Base-by-base conservation (phyloP, 164 flowering plant species). In the Warburgia ugandensis region DNA sequence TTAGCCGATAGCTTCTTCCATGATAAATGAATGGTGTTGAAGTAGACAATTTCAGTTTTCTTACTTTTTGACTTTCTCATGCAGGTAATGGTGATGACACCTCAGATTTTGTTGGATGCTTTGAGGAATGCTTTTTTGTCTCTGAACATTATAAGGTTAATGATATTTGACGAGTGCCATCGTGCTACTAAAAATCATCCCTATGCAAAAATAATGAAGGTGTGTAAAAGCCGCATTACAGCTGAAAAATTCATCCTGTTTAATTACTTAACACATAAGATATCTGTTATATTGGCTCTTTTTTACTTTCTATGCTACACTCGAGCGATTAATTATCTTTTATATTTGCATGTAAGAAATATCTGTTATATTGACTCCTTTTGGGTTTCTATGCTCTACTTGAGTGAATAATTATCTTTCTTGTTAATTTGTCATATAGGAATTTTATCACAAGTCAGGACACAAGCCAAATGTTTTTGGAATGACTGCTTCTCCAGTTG, bases 11-110 rank as follows among this genome's bases (percentile, higher is more conserved):
- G n/a, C n/a, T n/a, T n/a, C n/a, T n/a, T n/a, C n/a, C n/a, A n/a
- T n/a, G n/a, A n/a, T n/a, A n/a, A n/a, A n/a, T n/a, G n/a, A n/a
- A n/a, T n/a, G n/a, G n/a, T n/a, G n/a, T n/a, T n/a, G n/a, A n/a
- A n/a, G n/a, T n/a, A n/a, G n/a, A n/a, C n/a, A n/a, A n/a, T n/a
- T n/a, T n/a, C n/a, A 27, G 3, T 25, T 2, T n/a, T 29, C 7
- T 45, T 39, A 4, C 2, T 26, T 20, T 25, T 47, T 17, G 17
- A 30, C 10, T 31, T 31, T 50, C 7, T 50, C 37, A 48, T 68
- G 26, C 51, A 90, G 97, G 94, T 90, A 20, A 50, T 90, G 56
- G 90, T 90, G 13, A 90, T 90, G 97, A 86, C 97, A 40, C 97
- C 95, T 10, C 86, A 81, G 57, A 72, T 90, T 60, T 56, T 86